A percentile compares a stretch with the other conserved stretches of the same genome.
These are phyloP conservation scores for Cystobasidium tubakii DNA, from an alignment of 768 basidiomycete genomes.

Conservation along the genomic window DNA sequence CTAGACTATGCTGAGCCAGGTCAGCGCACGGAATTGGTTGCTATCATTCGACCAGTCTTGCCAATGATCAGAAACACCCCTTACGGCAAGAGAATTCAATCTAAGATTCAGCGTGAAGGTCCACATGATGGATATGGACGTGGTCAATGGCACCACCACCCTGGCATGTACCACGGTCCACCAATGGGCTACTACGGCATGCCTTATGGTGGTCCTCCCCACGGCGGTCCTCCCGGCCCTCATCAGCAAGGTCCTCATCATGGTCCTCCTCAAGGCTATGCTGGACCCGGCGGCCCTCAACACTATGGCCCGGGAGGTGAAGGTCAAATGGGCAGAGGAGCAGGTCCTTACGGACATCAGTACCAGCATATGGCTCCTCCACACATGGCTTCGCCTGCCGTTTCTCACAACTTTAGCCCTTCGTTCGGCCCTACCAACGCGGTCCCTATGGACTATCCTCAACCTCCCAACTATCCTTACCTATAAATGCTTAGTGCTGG, in stretches of 20 bases:
- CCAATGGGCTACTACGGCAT: conserved; percentile 37
- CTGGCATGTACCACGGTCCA: conserved; percentile 30
- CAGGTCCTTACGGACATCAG: conserved; percentile 27
- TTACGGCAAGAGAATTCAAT: conserved; percentile 85
- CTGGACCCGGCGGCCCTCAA: conserved; percentile 13
- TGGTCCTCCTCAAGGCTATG: conserved; percentile 5
- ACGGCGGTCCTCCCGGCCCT: conserved; percentile 9
- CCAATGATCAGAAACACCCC: conserved; percentile 98
- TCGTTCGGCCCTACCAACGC: conserved; percentile 30
- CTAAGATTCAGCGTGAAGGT: conserved; percentile 37
- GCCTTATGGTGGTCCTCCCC: conserved; percentile 25
- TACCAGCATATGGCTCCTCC: conserved; percentile 20
- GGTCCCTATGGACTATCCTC: conserved; percentile 30
- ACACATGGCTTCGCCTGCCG: conserved; percentile 33
- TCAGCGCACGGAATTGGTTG: conserved; percentile 77
- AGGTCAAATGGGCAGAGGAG: conserved; percentile 20
- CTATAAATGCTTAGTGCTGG: conserved; percentile 14
- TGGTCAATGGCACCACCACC: conserved; percentile 19
- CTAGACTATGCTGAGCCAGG: conserved; percentile 93
- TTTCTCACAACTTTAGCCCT: conserved; percentile 31
- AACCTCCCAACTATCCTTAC: conserved; percentile 34
- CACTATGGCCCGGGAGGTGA: conserved; percentile 11
- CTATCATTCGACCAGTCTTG: conserved; percentile 95
- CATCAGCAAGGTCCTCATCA: not conserved
- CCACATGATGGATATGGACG: conserved; percentile 29